Evolutionary conservation across 176 grass and related monocot genomes (phyloP).

Genomic region (Phoenix roebelenii): DNA sequence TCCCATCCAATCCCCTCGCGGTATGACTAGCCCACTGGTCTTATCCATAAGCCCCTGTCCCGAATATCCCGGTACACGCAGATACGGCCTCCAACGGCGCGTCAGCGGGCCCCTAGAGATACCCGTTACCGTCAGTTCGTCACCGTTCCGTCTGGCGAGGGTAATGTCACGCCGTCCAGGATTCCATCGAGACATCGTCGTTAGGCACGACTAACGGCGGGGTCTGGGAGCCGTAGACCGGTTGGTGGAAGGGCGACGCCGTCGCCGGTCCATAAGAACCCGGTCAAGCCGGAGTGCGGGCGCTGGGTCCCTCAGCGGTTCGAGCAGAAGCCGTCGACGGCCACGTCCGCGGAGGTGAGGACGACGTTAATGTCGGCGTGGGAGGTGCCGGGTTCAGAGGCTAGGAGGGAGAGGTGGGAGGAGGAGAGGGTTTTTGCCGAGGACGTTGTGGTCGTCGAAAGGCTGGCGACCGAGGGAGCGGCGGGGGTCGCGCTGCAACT

Average conservation of each 20-base stretch:
- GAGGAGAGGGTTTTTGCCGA: conserved; percentile 37
- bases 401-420: conserved; percentile 30
- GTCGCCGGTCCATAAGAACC: conserved; percentile 66
- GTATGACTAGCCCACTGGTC: conserved; percentile 70
- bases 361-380: conserved; percentile 41
- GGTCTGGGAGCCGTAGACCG: conserved; percentile 37
- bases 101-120: conserved; percentile 43
- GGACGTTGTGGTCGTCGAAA: conserved; percentile 32
- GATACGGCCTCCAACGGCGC: conserved; percentile 49
- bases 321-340: conserved; percentile 48
- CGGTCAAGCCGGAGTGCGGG: conserved; percentile 18
- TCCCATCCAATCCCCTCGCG: conserved; percentile 39
- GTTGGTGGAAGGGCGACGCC: conserved; percentile 81
- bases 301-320: conserved; percentile 55
- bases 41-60: conserved; percentile 51
- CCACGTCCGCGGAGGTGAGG: conserved; percentile 49
- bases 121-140: conserved; percentile 73
- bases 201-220: conserved; percentile 52
- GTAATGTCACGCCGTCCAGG: conserved; percentile 45
- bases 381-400: neutral
- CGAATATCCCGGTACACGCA: conserved; percentile 71
- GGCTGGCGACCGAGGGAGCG: conserved; percentile 33
- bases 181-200: conserved; percentile 39
- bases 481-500: too few species aligned
- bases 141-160: conserved; percentile 54